These are phyloP conservation scores for Elongisporangium prolatum DNA, from an alignment of 352 stramenopile species.

Conservation along the genomic window DNA sequence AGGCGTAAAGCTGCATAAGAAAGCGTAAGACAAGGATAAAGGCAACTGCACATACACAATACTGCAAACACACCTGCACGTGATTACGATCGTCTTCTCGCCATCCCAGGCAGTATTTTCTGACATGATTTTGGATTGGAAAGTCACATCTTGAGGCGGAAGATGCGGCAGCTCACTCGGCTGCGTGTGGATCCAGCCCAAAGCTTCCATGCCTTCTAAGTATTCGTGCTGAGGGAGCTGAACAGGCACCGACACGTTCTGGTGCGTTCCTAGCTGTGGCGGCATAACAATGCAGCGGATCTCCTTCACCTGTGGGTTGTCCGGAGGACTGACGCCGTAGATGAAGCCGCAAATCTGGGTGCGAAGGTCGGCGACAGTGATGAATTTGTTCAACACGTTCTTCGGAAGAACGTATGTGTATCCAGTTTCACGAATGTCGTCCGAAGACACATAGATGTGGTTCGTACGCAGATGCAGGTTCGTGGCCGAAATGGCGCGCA, in stretches of 20 bases:
- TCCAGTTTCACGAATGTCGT: slow-evolving; percentile 97
- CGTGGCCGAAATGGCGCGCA: slow-evolving; percentile 97
- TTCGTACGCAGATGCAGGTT: slow-evolving; percentile 99
- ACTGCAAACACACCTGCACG: slow-evolving; percentile 48
- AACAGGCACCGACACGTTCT: slow-evolving; percentile 97
- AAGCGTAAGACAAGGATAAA: slow-evolving; percentile 1
- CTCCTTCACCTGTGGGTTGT: slow-evolving; percentile 99
- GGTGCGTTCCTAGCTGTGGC: slow-evolving; percentile 98
- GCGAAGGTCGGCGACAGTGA: slow-evolving; percentile 96
- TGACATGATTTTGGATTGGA: slow-evolving; percentile 96
- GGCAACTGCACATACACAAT: neutral
- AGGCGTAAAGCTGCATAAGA: slow-evolving; percentile 95
- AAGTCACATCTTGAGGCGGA: slow-evolving; percentile 94
- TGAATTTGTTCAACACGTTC: slow-evolving; percentile 99
- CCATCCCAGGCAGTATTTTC: slow-evolving; percentile 96
- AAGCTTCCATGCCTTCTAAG: slow-evolving; percentile 96
- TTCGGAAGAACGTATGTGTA: slow-evolving; percentile 99
- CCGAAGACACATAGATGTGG: slow-evolving; percentile 99
- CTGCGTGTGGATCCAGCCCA: slow-evolving; percentile 99
- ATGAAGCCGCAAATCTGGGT: slow-evolving; percentile 98
- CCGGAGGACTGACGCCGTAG: slow-evolving; percentile 97
- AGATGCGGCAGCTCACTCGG: slow-evolving; percentile 97
- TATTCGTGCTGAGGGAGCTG: slow-evolving; percentile 96
- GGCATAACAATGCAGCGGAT: slow-evolving; percentile 99
- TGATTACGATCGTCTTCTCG: slow-evolving; percentile 98